These are phyloP conservation scores for Coniochaeta pulveracea DNA, from an alignment of 2,329 filamentous ascomycete species.

Conservation along the genomic window DNA sequence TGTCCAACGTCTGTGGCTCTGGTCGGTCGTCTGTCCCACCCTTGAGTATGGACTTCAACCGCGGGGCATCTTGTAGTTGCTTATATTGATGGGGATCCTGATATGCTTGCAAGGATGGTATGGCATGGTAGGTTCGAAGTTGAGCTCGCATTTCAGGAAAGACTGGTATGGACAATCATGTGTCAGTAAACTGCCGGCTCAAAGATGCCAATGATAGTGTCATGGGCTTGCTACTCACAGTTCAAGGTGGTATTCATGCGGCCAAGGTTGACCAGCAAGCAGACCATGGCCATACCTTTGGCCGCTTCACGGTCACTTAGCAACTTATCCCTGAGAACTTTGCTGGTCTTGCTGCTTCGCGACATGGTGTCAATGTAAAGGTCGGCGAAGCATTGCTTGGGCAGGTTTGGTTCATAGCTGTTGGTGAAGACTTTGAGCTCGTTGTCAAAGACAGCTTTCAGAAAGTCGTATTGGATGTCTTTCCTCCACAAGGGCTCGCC, in stretches of 20 bases:
- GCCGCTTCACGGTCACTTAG: constrained; percentile 84
- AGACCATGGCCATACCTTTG: constrained; percentile 99
- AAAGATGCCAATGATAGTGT: too few species aligned
- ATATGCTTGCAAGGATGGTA: constrained; percentile 87
- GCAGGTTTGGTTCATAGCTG: constrained; percentile 58
- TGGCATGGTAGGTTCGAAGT: constrained; percentile 93
- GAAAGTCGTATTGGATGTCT: constrained; percentile 83
- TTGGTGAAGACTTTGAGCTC: constrained; percentile 74
- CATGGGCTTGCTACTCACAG: constrained; percentile 52
- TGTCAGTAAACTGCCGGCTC: too few species aligned
- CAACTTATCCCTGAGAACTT: constrained; percentile 93
- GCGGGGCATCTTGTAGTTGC: constrained; percentile 89
- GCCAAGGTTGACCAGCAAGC: constrained; percentile 90
- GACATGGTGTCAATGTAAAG: constrained; percentile 99
- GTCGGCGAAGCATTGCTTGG: constrained; percentile 77
- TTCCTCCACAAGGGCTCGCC: constrained; percentile 77
- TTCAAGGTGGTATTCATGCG: constrained; percentile 99
- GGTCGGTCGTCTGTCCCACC: constrained; percentile 83
- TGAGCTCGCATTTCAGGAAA: constrained; percentile 99
- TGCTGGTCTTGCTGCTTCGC: constrained; percentile 96
- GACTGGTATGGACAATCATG: constrained; percentile 56
- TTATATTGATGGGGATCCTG: constrained; percentile 96
- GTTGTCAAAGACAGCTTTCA: constrained; percentile 70
- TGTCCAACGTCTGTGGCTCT: constrained; percentile 74
- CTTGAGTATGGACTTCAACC: constrained; percentile 93